Evolutionary conservation across 805 yeast species (phyloP), one percentile per base, ranked within the genome.

Genomic region (Suhomyces prunicola): DNA sequence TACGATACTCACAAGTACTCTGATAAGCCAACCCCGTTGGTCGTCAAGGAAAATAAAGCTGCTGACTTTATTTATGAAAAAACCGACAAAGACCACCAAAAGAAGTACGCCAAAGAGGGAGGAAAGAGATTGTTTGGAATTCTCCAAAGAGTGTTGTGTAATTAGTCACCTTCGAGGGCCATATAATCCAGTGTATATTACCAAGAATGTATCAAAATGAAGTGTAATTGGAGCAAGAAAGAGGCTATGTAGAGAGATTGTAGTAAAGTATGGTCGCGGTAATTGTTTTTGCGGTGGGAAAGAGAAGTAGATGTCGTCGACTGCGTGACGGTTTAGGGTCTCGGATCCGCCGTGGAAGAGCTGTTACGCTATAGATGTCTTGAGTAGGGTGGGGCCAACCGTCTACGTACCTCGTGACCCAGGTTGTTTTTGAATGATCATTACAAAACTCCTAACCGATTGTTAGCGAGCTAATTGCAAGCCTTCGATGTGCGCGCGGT

Each of bases 11-110:
- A 69, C 12, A 57, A 60, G 50, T 72, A 71, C 54, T 58, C 53
- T 27, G 76, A 62, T 51, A 41, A 67, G 26, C 76, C 76, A 12
- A 71, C 76, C 2, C 72, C 76, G 3, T 48, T 71, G 6, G 39
- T 23, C 31, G 39, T 31, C 15, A 54, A 3, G 65, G 69, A 65
- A 41, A 59, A 62, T 46, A 66, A 65, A 53, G 67, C 68, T 3
- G 51, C 59, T 41, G 69, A 63, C 17, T 72, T 69, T 54, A 35
- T 71, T 47, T 54, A 58, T 40, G 54, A 59, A 42, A 63, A 72
- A 17, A 68, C 66, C 17, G 67, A 64, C 48, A 60, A 50, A 35
- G 57, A 53, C 24, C 60, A 72, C 58, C 71, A 66, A 55, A 72
- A 71, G 66, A 65, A 69, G 54, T 71, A 69, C 59, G 72, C 71